Evolutionary conservation across 148 eudicot genomes (phyloP).

Genomic region (Nepenthes gracilis): DNA sequence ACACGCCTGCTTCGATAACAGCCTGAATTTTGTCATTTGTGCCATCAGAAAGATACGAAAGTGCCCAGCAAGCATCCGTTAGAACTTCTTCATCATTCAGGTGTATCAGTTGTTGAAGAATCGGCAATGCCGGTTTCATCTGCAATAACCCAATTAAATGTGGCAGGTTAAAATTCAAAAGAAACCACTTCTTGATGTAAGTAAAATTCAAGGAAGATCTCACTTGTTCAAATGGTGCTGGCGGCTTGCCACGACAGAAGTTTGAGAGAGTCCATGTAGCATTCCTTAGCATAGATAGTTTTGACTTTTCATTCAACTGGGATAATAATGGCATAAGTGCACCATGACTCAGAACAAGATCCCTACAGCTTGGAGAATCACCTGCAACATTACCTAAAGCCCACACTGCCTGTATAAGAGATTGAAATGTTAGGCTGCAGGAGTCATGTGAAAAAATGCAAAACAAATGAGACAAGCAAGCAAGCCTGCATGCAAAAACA

Average conservation of each 20-base stretch:
- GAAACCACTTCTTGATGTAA: not conserved
- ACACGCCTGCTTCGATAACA: conserved; percentile 85
- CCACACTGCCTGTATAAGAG: conserved; percentile 72
- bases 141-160: conserved; percentile 4
- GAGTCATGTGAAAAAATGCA: not conserved
- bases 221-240: conserved; percentile 84
- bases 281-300: conserved; percentile 88
- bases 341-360: conserved; percentile 73
- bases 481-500: not conserved
- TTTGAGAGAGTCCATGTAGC: conserved; percentile 95
- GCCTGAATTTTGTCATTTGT: conserved; percentile 95
- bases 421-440: conserved; percentile 2
- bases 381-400: conserved; percentile 95
- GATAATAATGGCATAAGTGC: conserved; percentile 83
- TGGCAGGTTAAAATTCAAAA: not conserved
- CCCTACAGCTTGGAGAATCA: conserved; percentile 87
- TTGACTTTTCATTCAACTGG: conserved; percentile 75
- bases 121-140: conserved; percentile 83
- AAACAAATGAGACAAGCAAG: not conserved
- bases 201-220: conserved; percentile 1
- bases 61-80: conserved; percentile 96
- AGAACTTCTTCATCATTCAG: conserved; percentile 81
- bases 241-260: conserved; percentile 92
- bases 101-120: conserved; percentile 65
- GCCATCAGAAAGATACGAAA: conserved; percentile 91